phyloP scores from a whole-genome alignment of 441 rosid genomes.

The Aleurites moluccanus region DNA sequence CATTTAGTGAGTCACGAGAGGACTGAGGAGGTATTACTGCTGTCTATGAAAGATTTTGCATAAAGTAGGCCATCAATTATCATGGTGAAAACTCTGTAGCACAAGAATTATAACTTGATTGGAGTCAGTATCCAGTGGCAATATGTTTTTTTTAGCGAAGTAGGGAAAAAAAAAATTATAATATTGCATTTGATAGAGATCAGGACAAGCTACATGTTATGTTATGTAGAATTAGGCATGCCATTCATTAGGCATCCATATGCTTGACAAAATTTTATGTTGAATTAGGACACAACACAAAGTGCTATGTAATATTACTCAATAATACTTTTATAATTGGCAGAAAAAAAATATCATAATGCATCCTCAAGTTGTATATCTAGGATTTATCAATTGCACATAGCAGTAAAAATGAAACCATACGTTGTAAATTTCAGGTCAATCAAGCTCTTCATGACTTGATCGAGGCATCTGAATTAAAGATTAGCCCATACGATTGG shows the following conservation, averaged over 20 bases:
- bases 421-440: conserved; percentile 54
- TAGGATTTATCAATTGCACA: background rate
- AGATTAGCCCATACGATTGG: conserved; percentile 67
- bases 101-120: conserved; percentile 1
- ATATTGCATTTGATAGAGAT: conserved; percentile 1
- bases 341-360: conserved; percentile 3
- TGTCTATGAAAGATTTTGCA: conserved; percentile 4
- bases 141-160: background rate
- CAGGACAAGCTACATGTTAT: background rate
- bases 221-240: background rate
- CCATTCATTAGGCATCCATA: background rate
- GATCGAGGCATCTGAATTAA: conserved; percentile 59
- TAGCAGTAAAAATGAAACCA: conserved; percentile 5
- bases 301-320: background rate
- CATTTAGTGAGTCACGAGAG: conserved; percentile 97
- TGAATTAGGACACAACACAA: background rate
- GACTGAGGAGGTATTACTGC: conserved; percentile 71
- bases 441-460: conserved; percentile 79
- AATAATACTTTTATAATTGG: background rate
- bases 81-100: conserved; percentile 3
- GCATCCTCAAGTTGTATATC: conserved; percentile 2
- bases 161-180: background rate
- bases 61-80: conserved; percentile 5
- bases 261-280: background rate
- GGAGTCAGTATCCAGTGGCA: background rate